Evolutionary conservation across 495 filamentous ascomycete genomes (phyloP), one percentile per base, ranked within the genome.

Genomic region (Clavariopsis aquatica): DNA sequence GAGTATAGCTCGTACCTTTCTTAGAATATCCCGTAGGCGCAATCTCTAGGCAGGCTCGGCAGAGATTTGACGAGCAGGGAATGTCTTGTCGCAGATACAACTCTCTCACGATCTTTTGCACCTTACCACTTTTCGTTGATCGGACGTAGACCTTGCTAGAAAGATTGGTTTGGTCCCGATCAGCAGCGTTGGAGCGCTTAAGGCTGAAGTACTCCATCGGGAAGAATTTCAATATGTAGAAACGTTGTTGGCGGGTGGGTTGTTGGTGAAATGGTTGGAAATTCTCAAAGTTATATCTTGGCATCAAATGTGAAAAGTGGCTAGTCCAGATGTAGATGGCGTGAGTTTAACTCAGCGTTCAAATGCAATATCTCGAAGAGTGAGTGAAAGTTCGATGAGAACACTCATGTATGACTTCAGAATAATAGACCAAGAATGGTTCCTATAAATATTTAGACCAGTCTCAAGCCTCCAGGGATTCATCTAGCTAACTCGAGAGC

Each of bases 101-200:
- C 80, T 99, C 94, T 49, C 92, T 86, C 62, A 98, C 95, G 74
- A 99, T 93, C 79, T 99, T 98, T 78, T 96, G 92, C 62, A 98
- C 94, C 79, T 96, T 98, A 72, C 94, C 94, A 76, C 84, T 90
- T 75, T 89, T 93, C 19, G 92, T 93, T 27, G 94, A 96, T 60
- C 94, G 81, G 64, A 98, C 88, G 70, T 92, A 99, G 66, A 94
- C 83, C 79, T 98, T 96, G 83, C 88, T 96, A 49, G 87, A 89
- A 59, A 96, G 89, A 75, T 89, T 94, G 52, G 84, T 80, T n/a
- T 85, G 81, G 53, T 84, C 81, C 17, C 85, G 82, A 69, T 93
- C 92, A 10, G 82, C 78, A 55, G 80, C 86, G 62, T 84, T 74
- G 22, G 89, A 85, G 69, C 92, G 81, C 76, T 94, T 92, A 60